Evolutionary conservation across 192 early-diverging fungal species (phyloP).

Genomic region (Coemansia sp.): DNA sequence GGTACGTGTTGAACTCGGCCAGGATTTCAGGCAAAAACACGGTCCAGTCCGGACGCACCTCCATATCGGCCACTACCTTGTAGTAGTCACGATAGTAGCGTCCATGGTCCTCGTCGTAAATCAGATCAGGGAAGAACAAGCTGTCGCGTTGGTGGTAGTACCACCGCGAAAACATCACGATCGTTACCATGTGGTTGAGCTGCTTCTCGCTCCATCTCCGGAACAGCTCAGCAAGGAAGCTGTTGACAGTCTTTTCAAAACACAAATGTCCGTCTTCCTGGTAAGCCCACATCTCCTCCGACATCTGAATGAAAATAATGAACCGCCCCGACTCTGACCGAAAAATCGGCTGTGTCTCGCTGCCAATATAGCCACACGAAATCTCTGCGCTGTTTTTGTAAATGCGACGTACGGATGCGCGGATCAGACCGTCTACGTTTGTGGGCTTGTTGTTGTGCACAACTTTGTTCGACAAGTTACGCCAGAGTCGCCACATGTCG

Average conservation of each 20-base stretch:
- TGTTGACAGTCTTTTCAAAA: conserved; percentile 89
- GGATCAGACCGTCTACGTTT: conserved; percentile 65
- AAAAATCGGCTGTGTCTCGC: conserved; percentile 80
- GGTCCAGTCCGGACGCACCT: conserved; percentile 48
- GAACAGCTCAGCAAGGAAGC: conserved; percentile 89
- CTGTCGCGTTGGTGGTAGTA: conserved; percentile 65
- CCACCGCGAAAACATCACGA: conserved; percentile 90
- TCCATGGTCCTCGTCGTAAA: conserved; percentile 57
- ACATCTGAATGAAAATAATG: conserved; percentile 96
- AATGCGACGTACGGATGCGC: conserved; percentile 79
- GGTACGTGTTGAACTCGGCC: conserved; percentile 47
- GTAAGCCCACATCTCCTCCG: conserved; percentile 96
- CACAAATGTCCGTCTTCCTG: conserved; percentile 95
- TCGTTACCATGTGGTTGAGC: conserved; percentile 93
- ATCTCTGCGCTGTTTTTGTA: conserved; percentile 66
- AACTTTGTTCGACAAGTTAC: conserved; percentile 63
- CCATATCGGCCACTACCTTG: conserved; percentile 93
- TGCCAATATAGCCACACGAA: conserved; percentile 75
- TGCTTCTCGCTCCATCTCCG: conserved; percentile 74
- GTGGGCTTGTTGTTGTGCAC: conserved; percentile 80
- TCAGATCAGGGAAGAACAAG: conserved; percentile 47
- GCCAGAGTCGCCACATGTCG: conserved; percentile 92
- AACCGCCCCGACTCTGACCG: conserved; percentile 92
- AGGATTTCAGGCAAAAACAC: conserved; percentile 61
- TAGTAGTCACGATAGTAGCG: conserved; percentile 90